phyloP scores from a whole-genome alignment of 345 rosid species.

The Euphorbia lathyris region DNA sequence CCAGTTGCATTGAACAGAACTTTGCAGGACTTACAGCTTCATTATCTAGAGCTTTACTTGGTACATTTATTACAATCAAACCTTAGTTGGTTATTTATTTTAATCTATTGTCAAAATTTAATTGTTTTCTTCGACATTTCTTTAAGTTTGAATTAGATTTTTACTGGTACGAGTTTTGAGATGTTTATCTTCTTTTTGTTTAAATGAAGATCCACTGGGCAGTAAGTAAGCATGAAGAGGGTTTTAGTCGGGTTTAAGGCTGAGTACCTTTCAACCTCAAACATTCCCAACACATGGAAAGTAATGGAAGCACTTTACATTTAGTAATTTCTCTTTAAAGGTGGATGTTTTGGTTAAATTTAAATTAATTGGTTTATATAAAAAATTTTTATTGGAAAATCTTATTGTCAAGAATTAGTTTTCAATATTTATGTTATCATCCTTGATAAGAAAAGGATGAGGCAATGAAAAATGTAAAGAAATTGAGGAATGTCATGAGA shows the following conservation, averaged over 20 bases:
- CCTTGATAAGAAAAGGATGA: too few relatives aligned
- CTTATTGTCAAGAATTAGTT: too few relatives aligned
- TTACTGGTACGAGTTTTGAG: not conserved
- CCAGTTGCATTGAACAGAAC: constrained; percentile 20
- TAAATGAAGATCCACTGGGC: constrained; percentile 14
- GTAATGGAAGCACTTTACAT: constrained; percentile 64
- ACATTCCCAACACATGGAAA: constrained; percentile 55
- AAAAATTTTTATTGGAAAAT: too few relatives aligned
- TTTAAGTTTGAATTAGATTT: not conserved
- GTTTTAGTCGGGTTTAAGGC: constrained; percentile 35
- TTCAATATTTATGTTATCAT: too few relatives aligned
- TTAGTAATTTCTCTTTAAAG: constrained; percentile 54
- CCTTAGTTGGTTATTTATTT: too few relatives aligned
- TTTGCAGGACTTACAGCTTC: constrained; percentile 23
- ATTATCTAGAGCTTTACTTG: constrained; percentile 16
- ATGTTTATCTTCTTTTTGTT: not conserved
- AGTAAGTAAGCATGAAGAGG: constrained; percentile 37
- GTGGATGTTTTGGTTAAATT: too few relatives aligned
- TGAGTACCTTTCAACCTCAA: constrained; percentile 42
- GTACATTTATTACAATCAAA: too few relatives aligned
- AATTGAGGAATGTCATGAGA: too few relatives aligned
- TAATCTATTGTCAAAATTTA: too few relatives aligned
- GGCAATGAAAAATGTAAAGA: too few relatives aligned
- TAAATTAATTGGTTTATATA: too few relatives aligned
- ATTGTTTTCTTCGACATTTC: not conserved